Evolutionary conservation across 2,329 filamentous ascomycete genomes (phyloP), one percentile per base, ranked within the genome.

Genomic region (Colletotrichum orbiculare): DNA sequence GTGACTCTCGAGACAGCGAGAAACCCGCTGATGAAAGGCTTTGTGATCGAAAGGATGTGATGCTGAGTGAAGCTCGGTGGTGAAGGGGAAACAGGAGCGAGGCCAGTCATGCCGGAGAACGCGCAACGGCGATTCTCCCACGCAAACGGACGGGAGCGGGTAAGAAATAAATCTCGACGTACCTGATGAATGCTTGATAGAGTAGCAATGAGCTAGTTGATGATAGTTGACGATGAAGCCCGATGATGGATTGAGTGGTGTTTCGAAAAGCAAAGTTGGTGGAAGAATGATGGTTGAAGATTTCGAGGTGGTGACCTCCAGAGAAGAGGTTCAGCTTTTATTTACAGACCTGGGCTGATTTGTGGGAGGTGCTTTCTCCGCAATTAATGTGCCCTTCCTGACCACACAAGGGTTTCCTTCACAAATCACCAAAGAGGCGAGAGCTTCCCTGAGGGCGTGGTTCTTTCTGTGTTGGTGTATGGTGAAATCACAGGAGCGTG

Each of bases 401-500:
- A 52, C 46, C 39, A 13, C 33, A 47, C 57, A 45, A 56, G 54
- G 57, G 35, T 46, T 47, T 55, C 45, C 33, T 55, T 54, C 45
- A 42, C 33, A 25, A 65, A 62, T 33, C 57, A 55, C 56, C 50
- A 50, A 43, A 46, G 38, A 54, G 45, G 61, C 50, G 35, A 45
- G 45, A 45, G 38, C 50, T 47, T 33, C 25, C 42, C 34, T 57
- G 47, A n/a, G 17, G 12, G 54, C 13, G 39, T 34, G 38, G 39
- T 59, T 46, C 47, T 33, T 47, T 42, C 47, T 56, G 57, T 55
- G 39, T 37, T n/a, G 45, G n/a, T 54, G 61, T 25, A 17, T 13
- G n/a, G 57, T 65, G 58, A 45, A 41, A 52, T 61, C 50, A 62
- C 50, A 25, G 39, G 39, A 41, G 50, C 10, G 50, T 65, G 57